These are phyloP conservation scores for Cyclostephanos invisitatus DNA, from an alignment of 108 stramenopile species.

Conservation along the genomic window DNA sequence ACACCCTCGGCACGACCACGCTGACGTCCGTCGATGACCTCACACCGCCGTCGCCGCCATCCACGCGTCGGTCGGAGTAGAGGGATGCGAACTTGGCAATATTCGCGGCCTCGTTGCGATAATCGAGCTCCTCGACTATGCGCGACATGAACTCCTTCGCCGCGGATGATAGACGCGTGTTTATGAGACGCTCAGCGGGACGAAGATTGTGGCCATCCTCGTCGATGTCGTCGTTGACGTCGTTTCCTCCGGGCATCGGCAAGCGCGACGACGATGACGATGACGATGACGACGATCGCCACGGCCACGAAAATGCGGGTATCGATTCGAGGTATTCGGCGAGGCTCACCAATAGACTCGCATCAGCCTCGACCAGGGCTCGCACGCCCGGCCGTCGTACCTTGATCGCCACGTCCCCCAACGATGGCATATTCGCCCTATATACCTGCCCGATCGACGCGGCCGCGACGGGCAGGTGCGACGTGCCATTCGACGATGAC, in stretches of 20 bases:
- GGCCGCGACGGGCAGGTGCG: slow-evolving; percentile 28
- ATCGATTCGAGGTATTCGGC: slow-evolving; percentile 58
- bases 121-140: slow-evolving; percentile 68
- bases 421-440: slow-evolving; percentile 47
- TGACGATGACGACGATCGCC: slow-evolving; percentile 1
- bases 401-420: slow-evolving; percentile 72
- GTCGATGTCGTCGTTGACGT: background rate
- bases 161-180: slow-evolving; percentile 54
- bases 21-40: slow-evolving; percentile 24
- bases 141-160: slow-evolving; percentile 78
- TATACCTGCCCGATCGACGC: slow-evolving; percentile 58
- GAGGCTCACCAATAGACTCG: slow-evolving; percentile 43
- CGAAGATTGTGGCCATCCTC: background rate
- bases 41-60: slow-evolving; percentile 15
- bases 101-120: slow-evolving; percentile 55
- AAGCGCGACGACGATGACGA: background rate
- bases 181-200: slow-evolving; percentile 42
- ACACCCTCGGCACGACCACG: slow-evolving; percentile 62
- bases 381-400: slow-evolving; percentile 66
- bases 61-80: slow-evolving; percentile 40
- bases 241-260: background rate
- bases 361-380: slow-evolving; percentile 56
- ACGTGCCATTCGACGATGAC: background rate
- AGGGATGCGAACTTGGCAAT: slow-evolving; percentile 49
- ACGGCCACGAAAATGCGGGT: slow-evolving; percentile 42